Evolutionary conservation across 495 filamentous ascomycete genomes (phyloP), one percentile per base, ranked within the genome.

Genomic region (Xylaria longipes): DNA sequence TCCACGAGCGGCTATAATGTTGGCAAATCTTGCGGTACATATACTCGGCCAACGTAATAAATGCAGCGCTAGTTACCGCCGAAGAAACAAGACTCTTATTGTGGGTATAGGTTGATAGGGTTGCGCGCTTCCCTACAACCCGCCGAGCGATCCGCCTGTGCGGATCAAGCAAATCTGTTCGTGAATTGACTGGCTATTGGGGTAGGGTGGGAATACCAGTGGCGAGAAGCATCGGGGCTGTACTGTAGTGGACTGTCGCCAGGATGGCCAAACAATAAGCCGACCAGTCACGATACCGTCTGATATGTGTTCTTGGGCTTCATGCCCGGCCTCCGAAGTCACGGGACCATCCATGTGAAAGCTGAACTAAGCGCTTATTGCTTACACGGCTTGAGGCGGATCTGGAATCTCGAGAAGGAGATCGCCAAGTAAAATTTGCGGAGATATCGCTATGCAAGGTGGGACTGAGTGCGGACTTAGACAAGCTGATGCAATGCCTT

Each of bases 391-490:
- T 37, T 29, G n/a, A 63, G 37, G n/a, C 37, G 45, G 60, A 63
- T 63, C 29, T 66, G 9, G 25, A 46, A 46, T 41, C 25, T 46
- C 6, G 25, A 48, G 35, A 5, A 22, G 20, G 66, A 56, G 66
- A 69, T 69, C 54, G 66, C 66, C 66, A 69, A 69, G 66, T 27
- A 29, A 45, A 46, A 60, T 45, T 45, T 69, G 54, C 66, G 52
- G 66, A 69, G 66, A 69, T 69, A 69, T 69, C 52, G 63, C 25
- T 48, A 5, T 43, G n/a, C 35, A 43, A 43, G 22, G 60, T 63
- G 60, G 11, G 60, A 63, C n/a, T 22, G 33, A 20, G 33, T 12
- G 57, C 31, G 2, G 39, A 50, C 39, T 9, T n/a, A 37, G 56
- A 41, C 27, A 48, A n/a, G 45, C 45, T 66, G 45, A 54, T 52